A percentile compares a stretch with the other conserved stretches of the same genome.
phyloP scores from a whole-genome alignment of 345 rosid genomes.

The Viola odorata region DNA sequence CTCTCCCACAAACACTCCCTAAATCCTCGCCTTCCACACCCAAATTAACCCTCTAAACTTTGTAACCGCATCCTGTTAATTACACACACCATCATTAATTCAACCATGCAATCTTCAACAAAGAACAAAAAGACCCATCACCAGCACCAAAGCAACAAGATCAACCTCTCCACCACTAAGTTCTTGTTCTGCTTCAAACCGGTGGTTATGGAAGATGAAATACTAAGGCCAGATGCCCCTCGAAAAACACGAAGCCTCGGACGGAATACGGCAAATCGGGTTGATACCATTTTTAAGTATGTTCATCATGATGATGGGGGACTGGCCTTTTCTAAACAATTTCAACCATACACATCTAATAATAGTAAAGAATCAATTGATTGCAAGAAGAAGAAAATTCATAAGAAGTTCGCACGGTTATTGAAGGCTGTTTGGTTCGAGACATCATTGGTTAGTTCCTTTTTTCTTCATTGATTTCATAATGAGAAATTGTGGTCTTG shows the following conservation, averaged over 20 bases:
- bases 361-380: neutral
- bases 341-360: neutral
- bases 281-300: neutral
- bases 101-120: neutral
- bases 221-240: neutral
- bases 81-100: neutral
- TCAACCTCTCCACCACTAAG: neutral
- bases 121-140: no score
- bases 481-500: neutral
- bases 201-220: constrained; percentile 7
- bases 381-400: constrained; percentile 12
- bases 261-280: neutral
- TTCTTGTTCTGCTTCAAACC: constrained; percentile 21
- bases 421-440: constrained; percentile 36
- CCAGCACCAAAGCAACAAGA: neutral
- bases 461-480: neutral
- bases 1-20: constrained; percentile 21
- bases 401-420: constrained; percentile 18
- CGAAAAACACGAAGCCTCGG: neutral
- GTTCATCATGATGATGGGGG: neutral
- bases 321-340: neutral
- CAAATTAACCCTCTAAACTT: neutral
- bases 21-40: constrained; percentile 15
- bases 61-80: neutral
- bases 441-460: constrained; percentile 37